Evolutionary conservation across 768 basidiomycete genomes (phyloP).

Genomic region (Pleurotus eryngii): DNA sequence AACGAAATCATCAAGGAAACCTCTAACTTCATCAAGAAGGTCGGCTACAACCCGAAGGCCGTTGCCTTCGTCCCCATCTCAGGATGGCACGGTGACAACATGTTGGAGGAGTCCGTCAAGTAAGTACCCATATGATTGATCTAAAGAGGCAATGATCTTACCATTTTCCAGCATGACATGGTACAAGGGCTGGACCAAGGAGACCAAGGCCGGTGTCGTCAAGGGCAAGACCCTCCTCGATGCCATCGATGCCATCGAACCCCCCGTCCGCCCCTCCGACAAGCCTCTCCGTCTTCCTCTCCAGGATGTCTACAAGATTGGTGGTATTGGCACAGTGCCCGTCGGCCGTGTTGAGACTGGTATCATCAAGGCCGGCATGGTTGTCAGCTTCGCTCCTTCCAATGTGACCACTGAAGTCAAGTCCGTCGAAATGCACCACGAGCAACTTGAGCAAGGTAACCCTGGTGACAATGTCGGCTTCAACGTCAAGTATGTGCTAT

Average conservation of each 20-base stretch:
- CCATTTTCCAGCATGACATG: slow-evolving; percentile 78
- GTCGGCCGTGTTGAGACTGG: slow-evolving; percentile 99
- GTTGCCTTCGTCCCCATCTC: slow-evolving; percentile 99
- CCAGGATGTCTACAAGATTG: slow-evolving; percentile 99
- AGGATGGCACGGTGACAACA: slow-evolving; percentile 99
- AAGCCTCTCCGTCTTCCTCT: slow-evolving; percentile 99
- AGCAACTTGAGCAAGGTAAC: slow-evolving; percentile 89
- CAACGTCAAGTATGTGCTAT: slow-evolving; percentile 82
- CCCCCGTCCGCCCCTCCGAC: slow-evolving; percentile 94
- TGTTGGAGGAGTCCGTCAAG: slow-evolving; percentile 98
- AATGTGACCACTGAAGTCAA: slow-evolving; percentile 99
- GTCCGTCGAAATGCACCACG: slow-evolving; percentile 99
- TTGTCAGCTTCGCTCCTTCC: slow-evolving; percentile 93
- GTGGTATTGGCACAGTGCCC: slow-evolving; percentile 99
- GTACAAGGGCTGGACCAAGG: slow-evolving; percentile 99
- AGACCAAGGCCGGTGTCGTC: slow-evolving; percentile 85
- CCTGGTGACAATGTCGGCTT: slow-evolving; percentile 99
- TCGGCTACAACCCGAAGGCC: slow-evolving; percentile 98
- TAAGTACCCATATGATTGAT: slow-evolving; percentile 32
- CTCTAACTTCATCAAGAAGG: slow-evolving; percentile 98
- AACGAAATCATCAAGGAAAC: slow-evolving; percentile 99
- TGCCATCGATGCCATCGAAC: slow-evolving; percentile 99
- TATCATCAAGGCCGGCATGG: slow-evolving; percentile 99
- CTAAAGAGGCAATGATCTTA: slow-evolving; percentile 11
- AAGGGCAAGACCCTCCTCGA: slow-evolving; percentile 99